Evolutionary conservation across 345 rosid species (phyloP).

Genomic region (Triadica sebifera): DNA sequence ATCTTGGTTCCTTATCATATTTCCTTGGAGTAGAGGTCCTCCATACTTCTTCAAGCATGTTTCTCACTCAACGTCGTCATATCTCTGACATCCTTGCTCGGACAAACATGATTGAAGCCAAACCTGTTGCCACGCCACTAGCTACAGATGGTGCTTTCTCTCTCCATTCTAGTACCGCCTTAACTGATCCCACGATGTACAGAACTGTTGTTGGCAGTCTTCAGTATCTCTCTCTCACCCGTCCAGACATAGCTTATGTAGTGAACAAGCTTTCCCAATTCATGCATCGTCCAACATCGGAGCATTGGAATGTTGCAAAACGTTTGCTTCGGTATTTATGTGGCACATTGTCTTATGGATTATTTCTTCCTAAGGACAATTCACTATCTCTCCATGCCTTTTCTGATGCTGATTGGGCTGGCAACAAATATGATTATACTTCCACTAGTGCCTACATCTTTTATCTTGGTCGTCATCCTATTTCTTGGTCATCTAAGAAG

Average conservation of each 20-base stretch:
- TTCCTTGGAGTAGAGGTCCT: neutral
- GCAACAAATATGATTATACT: neutral
- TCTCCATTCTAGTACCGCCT: neutral
- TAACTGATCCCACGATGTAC: neutral
- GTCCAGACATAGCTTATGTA: neutral
- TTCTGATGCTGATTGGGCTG: neutral
- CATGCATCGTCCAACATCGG: neutral
- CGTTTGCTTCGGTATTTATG: neutral
- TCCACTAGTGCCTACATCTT: neutral
- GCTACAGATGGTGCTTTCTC: neutral
- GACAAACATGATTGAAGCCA: neutral
- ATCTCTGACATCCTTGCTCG: neutral
- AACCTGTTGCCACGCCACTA: neutral
- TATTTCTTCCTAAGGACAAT: neutral
- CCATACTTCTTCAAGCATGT: neutral
- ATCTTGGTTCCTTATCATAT: neutral
- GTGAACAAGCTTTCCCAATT: conserved; percentile 5
- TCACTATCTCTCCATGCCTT: neutral
- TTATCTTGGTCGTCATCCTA: neutral
- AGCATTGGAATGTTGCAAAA: neutral
- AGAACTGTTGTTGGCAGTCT: neutral
- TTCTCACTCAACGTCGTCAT: neutral
- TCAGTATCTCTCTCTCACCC: neutral
- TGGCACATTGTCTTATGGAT: neutral
- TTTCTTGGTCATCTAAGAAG: neutral